Evolutionary conservation across 1,139 yeast genomes (phyloP).

Genomic region (Blastobotrys ciferrii): DNA sequence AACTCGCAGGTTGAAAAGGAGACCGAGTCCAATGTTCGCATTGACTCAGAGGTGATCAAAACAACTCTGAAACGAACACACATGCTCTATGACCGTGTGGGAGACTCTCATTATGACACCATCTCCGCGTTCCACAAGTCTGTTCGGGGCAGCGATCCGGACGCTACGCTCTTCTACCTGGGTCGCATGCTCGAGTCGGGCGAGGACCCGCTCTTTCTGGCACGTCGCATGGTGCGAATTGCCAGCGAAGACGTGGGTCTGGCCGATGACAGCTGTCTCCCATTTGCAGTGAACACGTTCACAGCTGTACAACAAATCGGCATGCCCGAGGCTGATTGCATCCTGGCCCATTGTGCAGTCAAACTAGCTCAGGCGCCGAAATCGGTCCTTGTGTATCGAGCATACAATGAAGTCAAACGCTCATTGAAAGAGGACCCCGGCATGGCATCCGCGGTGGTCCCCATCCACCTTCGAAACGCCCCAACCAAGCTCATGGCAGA

Average conservation of each 20-base stretch:
- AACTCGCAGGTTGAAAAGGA: slow-evolving; percentile 12
- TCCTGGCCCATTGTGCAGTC: slow-evolving; percentile 88
- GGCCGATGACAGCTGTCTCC: slow-evolving; percentile 77
- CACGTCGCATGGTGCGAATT: slow-evolving; percentile 85
- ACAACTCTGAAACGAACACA: slow-evolving; percentile 50
- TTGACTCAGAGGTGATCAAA: slow-evolving; percentile 40
- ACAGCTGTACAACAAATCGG: slow-evolving; percentile 93
- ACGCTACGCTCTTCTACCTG: slow-evolving; percentile 84
- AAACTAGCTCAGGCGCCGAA: slow-evolving; percentile 83
- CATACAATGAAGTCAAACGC: slow-evolving; percentile 63
- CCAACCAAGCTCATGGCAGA: slow-evolving; percentile 90
- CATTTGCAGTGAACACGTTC: slow-evolving; percentile 82
- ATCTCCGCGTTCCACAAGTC: slow-evolving; percentile 94
- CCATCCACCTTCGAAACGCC: slow-evolving; percentile 78
- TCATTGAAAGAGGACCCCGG: slow-evolving; percentile 59
- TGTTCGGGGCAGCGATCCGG: slow-evolving; percentile 80
- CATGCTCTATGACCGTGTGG: slow-evolving; percentile 76
- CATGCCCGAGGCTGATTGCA: slow-evolving; percentile 90
- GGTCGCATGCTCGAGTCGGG: slow-evolving; percentile 89
- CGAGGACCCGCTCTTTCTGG: slow-evolving; percentile 90
- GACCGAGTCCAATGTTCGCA: slow-evolving; percentile 5
- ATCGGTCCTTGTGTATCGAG: slow-evolving; percentile 80
- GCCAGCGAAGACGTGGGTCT: slow-evolving; percentile 91
- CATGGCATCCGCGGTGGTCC: slow-evolving; percentile 46
- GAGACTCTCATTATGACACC: slow-evolving; percentile 91